phyloP scores from a whole-genome alignment of 306 rosid species.

The Geum urbanum region DNA sequence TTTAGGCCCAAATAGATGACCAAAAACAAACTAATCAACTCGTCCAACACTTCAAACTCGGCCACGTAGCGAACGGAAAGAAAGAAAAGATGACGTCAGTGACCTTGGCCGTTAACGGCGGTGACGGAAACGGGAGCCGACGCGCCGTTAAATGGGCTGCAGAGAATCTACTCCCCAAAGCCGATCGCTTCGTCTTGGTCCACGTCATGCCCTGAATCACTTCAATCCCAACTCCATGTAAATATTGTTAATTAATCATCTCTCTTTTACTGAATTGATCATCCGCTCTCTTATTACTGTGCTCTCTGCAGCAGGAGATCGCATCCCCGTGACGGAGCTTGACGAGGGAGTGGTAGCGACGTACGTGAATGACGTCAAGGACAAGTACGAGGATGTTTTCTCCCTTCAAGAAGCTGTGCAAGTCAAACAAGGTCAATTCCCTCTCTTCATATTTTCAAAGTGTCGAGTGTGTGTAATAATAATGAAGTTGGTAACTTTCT shows the following conservation, averaged over 20 bases:
- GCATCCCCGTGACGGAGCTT: constrained; percentile 53
- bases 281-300: constrained; percentile 7
- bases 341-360: constrained; percentile 47
- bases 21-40: too few relatives aligned
- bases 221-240: constrained; percentile 71
- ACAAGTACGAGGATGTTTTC: constrained; percentile 58
- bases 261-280: not conserved
- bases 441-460: constrained; percentile 13
- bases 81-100: constrained; percentile 43
- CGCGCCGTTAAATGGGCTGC: constrained; percentile 82
- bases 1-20: too few relatives aligned
- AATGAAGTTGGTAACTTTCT: constrained; percentile 22
- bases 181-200: constrained; percentile 72
- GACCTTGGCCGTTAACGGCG: constrained; percentile 66
- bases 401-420: constrained; percentile 57
- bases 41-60: not conserved
- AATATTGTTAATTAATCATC: too few relatives aligned
- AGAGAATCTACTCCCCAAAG: constrained; percentile 57
- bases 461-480: not conserved
- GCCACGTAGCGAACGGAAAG: not conserved
- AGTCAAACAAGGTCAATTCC: constrained; percentile 38
- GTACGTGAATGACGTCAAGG: constrained; percentile 55
- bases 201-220: constrained; percentile 79
- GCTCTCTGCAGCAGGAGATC: constrained; percentile 56
- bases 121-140: constrained; percentile 52